phyloP scores from a whole-genome alignment of 1,284 basidiomycete genomes.

The Athelia sp. region DNA sequence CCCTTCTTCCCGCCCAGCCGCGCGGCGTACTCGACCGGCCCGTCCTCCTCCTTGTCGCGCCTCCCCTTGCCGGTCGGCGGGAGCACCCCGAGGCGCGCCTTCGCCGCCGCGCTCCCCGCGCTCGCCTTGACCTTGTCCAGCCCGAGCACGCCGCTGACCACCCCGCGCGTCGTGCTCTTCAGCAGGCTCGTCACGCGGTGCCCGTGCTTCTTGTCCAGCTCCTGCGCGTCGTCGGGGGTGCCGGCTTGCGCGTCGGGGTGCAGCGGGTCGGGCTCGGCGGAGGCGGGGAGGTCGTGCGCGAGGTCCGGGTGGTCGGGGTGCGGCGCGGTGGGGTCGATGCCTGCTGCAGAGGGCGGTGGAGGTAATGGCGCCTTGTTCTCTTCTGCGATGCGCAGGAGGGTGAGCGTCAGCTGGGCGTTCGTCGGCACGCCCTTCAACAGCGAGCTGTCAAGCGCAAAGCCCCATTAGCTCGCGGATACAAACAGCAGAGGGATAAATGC shows the following conservation, averaged over 20 bases:
- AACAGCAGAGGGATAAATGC: too few species aligned
- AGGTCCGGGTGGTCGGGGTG: too few species aligned
- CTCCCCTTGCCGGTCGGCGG: background rate
- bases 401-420: background rate
- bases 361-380: background rate
- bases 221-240: too few species aligned
- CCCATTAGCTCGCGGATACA: too few species aligned
- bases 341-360: background rate
- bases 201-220: too few species aligned
- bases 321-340: background rate
- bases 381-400: background rate
- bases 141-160: background rate
- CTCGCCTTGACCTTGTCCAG: too few species aligned
- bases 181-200: background rate
- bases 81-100: background rate
- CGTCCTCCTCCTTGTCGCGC: background rate
- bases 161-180: background rate
- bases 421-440: background rate
- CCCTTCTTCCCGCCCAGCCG: background rate
- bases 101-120: background rate
- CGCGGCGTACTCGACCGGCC: background rate
- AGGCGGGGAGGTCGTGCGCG: too few species aligned
- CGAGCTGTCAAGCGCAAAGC: background rate
- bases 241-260: too few species aligned
- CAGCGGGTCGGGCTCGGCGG: too few species aligned